These are phyloP conservation scores for Nemania sp. DNA, from an alignment of 2,329 filamentous ascomycete species.

Conservation along the genomic window DNA sequence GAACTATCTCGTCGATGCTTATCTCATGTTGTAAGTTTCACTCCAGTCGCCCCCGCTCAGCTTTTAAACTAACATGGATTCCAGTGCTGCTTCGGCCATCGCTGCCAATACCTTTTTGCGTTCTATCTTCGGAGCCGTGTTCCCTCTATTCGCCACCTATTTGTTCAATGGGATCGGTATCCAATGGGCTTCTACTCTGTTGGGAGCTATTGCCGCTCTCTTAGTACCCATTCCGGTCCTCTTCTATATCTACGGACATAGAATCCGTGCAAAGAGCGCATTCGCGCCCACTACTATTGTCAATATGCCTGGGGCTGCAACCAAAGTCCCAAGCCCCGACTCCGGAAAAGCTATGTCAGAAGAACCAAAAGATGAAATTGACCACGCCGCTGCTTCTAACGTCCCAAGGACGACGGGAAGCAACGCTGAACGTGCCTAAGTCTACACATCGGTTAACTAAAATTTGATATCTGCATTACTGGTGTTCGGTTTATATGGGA, in stretches of 20 bases:
- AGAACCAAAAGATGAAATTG: slow-evolving; percentile 49
- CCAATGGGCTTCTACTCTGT: slow-evolving; percentile 70
- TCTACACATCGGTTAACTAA: background rate
- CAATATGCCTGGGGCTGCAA: slow-evolving; percentile 33
- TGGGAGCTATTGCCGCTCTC: slow-evolving; percentile 69
- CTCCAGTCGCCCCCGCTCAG: background rate
- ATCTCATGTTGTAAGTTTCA: slow-evolving; percentile 68
- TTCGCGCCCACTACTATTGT: slow-evolving; percentile 64
- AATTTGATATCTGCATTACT: slow-evolving; percentile 19
- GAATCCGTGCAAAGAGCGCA: slow-evolving; percentile 66
- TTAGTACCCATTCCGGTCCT: slow-evolving; percentile 72
- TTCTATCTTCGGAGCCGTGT: slow-evolving; percentile 80
- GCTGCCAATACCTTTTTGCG: slow-evolving; percentile 86
- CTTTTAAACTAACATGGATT: slow-evolving; percentile 28
- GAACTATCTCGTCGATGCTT: slow-evolving; percentile 84
- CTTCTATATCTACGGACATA: slow-evolving; percentile 71
- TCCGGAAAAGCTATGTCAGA: slow-evolving; percentile 47
- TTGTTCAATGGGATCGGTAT: slow-evolving; percentile 75
- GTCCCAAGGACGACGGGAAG: slow-evolving; percentile 49
- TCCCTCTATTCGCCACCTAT: slow-evolving; percentile 81
- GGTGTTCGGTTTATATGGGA: slow-evolving; percentile 22
- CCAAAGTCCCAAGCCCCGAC: slow-evolving; percentile 31
- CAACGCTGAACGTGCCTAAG: slow-evolving; percentile 43
- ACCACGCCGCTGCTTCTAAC: slow-evolving; percentile 53
- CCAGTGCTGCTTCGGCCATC: slow-evolving; percentile 77